Evolutionary conservation across 2,329 filamentous ascomycete species (phyloP).

Genomic region (Sarocladium strictum): DNA sequence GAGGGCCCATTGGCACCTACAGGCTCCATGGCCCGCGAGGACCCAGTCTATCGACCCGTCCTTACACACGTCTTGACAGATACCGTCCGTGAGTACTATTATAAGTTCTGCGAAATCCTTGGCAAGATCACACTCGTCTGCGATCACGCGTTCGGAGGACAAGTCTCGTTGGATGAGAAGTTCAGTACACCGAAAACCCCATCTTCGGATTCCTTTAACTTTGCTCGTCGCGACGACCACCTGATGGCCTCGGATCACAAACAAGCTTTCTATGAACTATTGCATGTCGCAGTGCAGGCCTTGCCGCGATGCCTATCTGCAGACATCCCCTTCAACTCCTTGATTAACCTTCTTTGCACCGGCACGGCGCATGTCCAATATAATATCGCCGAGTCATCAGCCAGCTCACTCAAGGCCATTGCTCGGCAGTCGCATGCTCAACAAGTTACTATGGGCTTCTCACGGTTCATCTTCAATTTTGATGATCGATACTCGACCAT

Average conservation of each 20-base stretch:
- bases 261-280: conserved; percentile 89
- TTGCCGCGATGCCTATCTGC: conserved; percentile 88
- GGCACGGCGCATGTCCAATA: conserved; percentile 92
- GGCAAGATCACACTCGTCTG: conserved; percentile 95
- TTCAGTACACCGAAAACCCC: conserved; percentile 92
- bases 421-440: conserved; percentile 89
- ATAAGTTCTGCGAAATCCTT: conserved; percentile 87
- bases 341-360: conserved; percentile 93
- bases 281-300: conserved; percentile 93
- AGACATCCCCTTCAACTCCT: conserved; percentile 84
- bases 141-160: conserved; percentile 93
- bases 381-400: conserved; percentile 87
- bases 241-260: conserved; percentile 71
- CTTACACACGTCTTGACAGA: conserved; percentile 62
- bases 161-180: conserved; percentile 92
- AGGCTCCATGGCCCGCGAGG: conserved; percentile 39
- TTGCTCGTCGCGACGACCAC: conserved; percentile 75
- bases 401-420: conserved; percentile 90
- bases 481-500: conserved; percentile 96
- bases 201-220: conserved; percentile 89
- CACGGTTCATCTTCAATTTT: conserved; percentile 97
- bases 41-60: conserved; percentile 61
- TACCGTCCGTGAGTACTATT: conserved; percentile 76
- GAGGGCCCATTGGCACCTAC: conserved; percentile 20
- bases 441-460: conserved; percentile 93